Conservation (phyloP, 345 rosid genomes). For the Salix arbutifolia region DNA sequence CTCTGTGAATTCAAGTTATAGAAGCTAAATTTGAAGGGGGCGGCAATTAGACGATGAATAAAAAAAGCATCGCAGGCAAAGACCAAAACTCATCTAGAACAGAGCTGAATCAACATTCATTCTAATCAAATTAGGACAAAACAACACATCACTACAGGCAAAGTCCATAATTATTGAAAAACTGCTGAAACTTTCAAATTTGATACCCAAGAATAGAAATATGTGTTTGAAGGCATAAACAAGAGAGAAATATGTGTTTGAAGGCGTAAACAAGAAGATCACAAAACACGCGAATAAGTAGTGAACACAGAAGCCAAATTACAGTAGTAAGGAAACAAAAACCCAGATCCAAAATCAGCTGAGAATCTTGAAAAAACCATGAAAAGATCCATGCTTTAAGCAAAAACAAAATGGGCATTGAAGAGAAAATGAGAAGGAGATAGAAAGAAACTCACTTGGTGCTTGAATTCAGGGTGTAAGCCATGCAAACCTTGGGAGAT, state of each 20-base stretch:
- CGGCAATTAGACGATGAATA: too few relatives aligned
- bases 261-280: background rate
- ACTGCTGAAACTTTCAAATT: too few relatives aligned
- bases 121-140: too few relatives aligned
- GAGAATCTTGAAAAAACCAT: background rate
- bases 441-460: slow-evolving; percentile 41
- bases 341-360: slow-evolving; percentile 22
- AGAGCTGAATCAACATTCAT: too few relatives aligned
- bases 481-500: slow-evolving; percentile 74
- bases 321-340: background rate
- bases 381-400: slow-evolving; percentile 6
- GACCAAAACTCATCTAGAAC: too few relatives aligned
- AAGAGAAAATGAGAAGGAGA: background rate
- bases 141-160: too few relatives aligned
- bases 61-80: too few relatives aligned
- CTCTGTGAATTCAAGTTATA: too few relatives aligned
- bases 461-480: slow-evolving; percentile 64
- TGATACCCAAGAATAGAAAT: background rate
- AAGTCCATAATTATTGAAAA: too few relatives aligned
- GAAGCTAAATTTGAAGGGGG: too few relatives aligned
- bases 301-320: background rate
- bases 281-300: background rate
- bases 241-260: background rate
- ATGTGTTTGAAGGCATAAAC: background rate
- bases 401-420: background rate